A percentile compares a stretch with the other conserved stretches of the same genome.
phyloP scores from a whole-genome alignment of 2,329 filamentous ascomycete species.

The Graphiopsis chlorocephala region DNA sequence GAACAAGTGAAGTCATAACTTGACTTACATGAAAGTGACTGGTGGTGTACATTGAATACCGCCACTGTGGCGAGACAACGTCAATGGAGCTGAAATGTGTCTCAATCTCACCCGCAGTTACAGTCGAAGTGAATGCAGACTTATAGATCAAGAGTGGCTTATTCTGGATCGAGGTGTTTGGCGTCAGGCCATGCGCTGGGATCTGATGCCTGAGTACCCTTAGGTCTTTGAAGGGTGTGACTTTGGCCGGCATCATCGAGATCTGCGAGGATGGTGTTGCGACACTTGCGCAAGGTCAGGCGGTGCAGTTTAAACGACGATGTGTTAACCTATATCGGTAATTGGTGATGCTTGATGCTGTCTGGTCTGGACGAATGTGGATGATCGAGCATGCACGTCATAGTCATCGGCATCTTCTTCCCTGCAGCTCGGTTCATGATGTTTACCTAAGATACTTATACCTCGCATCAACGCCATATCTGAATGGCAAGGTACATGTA shows the following conservation, averaged over 20 bases:
- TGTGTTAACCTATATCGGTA: background rate
- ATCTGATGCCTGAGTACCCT: constrained; percentile 59
- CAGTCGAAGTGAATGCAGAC: constrained; percentile 48
- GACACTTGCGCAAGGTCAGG: background rate
- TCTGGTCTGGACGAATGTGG: no score
- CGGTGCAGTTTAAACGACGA: background rate
- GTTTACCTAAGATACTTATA: background rate
- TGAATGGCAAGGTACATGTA: background rate
- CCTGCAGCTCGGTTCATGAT: background rate
- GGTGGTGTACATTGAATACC: constrained; percentile 65
- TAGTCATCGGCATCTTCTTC: background rate
- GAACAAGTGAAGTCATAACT: background rate
- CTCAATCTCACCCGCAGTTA: constrained; percentile 53
- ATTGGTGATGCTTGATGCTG: background rate
- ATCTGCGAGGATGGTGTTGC: background rate
- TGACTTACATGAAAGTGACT: constrained; percentile 62
- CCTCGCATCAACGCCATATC: background rate
- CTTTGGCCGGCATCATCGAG: constrained; percentile 25
- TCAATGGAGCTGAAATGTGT: constrained; percentile 52
- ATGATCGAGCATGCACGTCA: background rate
- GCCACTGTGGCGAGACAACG: constrained; percentile 63
- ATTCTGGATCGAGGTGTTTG: constrained; percentile 63
- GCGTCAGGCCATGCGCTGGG: constrained; percentile 54
- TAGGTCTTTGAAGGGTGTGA: constrained; percentile 50
- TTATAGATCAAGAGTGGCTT: constrained; percentile 67